Evolutionary conservation across 2,329 filamentous ascomycete genomes (phyloP).

Genomic region (Diaporthe citriasiana): DNA sequence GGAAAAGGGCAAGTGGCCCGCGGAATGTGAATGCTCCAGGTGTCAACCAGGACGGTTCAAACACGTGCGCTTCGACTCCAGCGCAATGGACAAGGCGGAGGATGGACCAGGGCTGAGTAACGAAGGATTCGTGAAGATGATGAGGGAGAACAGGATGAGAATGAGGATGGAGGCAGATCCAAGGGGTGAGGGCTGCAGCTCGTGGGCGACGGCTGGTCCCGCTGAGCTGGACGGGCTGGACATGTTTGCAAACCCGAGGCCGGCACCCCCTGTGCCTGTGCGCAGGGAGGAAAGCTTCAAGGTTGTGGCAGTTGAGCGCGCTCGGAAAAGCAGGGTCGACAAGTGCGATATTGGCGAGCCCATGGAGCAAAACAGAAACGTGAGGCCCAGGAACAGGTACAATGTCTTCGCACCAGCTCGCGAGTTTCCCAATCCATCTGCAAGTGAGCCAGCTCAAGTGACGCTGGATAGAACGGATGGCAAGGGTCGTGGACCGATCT

Average conservation of each 20-base stretch:
- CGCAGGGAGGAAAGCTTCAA: background rate
- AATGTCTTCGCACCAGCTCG: background rate
- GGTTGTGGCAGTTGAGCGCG: background rate
- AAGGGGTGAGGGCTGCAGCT: constrained; percentile 9
- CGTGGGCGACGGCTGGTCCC: background rate
- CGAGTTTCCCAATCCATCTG: background rate
- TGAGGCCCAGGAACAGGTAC: too few species aligned
- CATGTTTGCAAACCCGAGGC: constrained; percentile 6
- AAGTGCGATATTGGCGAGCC: background rate
- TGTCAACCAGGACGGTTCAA: background rate
- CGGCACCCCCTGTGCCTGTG: background rate
- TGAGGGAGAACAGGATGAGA: background rate
- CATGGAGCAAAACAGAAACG: background rate
- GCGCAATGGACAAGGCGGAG: background rate
- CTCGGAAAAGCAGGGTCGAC: background rate
- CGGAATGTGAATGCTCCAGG: background rate
- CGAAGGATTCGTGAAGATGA: background rate
- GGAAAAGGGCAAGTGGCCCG: constrained; percentile 7
- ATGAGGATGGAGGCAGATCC: background rate
- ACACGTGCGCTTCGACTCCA: background rate
- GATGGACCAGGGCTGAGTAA: background rate
- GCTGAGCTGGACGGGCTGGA: background rate
- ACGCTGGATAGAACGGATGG: background rate
- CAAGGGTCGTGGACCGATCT: background rate
- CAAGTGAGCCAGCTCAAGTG: background rate